A percentile compares a stretch with the other conserved stretches of the same genome.
Conservation (phyloP, 1,284 basidiomycete genomes). For the Ceratobasidium sp. region DNA sequence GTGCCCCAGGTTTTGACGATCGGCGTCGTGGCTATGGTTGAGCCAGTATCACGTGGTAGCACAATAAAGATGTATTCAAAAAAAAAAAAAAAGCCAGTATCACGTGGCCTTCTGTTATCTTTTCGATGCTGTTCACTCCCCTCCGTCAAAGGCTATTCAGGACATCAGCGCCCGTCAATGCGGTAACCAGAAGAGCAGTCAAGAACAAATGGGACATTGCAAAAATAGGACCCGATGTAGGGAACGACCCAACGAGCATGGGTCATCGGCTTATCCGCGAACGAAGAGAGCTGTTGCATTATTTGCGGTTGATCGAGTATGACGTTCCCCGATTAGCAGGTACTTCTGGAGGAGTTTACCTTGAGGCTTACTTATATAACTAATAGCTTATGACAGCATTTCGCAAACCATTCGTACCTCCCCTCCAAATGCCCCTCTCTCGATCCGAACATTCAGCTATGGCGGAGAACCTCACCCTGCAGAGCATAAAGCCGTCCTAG, state of each 20-base stretch:
- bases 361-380: slow-evolving; percentile 19
- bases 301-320: slow-evolving; percentile 84
- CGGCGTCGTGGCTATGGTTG: too few relatives aligned
- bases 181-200: slow-evolving; percentile 24
- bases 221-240: slow-evolving; percentile 54
- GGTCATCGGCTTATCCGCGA: slow-evolving; percentile 78
- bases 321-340: slow-evolving; percentile 86
- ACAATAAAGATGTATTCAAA: too few relatives aligned
- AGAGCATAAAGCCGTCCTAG: slow-evolving; percentile 75
- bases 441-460: slow-evolving; percentile 82
- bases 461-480: slow-evolving; percentile 78
- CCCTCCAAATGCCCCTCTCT: slow-evolving; percentile 69
- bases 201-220: slow-evolving; percentile 45
- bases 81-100: too few relatives aligned
- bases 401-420: slow-evolving; percentile 79
- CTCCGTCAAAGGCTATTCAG: slow-evolving; percentile 27
- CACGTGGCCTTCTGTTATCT: slow-evolving; percentile 1
- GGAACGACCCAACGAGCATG: slow-evolving; percentile 69
- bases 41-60: too few relatives aligned
- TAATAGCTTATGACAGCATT: slow-evolving; percentile 66
- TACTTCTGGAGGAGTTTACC: slow-evolving; percentile 64
- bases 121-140: slow-evolving; percentile 23
- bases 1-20: too few relatives aligned
- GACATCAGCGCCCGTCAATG: slow-evolving; percentile 26
- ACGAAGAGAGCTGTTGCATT: slow-evolving; percentile 76